phyloP scores from a whole-genome alignment of 306 rosid genomes.

The Dryas alaskensis region DNA sequence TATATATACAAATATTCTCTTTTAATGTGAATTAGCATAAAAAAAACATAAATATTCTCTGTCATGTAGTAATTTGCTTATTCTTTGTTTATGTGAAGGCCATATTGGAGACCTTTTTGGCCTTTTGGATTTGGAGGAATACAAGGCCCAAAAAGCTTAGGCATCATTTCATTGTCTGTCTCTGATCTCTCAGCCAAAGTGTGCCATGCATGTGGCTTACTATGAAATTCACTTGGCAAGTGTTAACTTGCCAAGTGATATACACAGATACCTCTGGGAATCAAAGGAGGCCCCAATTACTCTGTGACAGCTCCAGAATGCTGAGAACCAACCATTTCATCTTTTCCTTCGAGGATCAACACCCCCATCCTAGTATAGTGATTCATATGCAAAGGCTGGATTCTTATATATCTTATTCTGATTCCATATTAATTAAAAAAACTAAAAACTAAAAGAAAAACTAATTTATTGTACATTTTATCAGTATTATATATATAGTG shows the following conservation, averaged over 20 bases:
- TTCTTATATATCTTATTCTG: background rate
- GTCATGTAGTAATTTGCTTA: background rate
- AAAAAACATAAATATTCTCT: no score
- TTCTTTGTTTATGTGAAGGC: background rate
- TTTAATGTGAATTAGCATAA: no score
- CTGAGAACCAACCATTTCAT: slow-evolving; percentile 20
- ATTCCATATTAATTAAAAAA: background rate
- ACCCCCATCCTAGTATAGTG: background rate
- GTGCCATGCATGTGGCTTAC: background rate
- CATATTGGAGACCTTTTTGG: background rate
- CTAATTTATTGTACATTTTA: no score
- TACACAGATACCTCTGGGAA: background rate
- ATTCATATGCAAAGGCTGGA: slow-evolving; percentile 8
- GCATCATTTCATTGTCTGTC: slow-evolving; percentile 10
- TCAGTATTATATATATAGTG: background rate
- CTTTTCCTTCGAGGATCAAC: background rate
- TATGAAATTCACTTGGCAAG: background rate
- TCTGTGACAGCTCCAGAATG: slow-evolving; percentile 6
- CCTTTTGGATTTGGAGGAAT: slow-evolving; percentile 21
- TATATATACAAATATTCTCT: no score
- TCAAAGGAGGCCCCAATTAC: background rate
- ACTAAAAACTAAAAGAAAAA: background rate
- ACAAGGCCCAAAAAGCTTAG: slow-evolving; percentile 1
- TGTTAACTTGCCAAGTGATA: background rate
- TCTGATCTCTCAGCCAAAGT: background rate